Base-by-base conservation (phyloP, 2,329 filamentous ascomycete species). In the Aspergillus pseudonomiae region DNA sequence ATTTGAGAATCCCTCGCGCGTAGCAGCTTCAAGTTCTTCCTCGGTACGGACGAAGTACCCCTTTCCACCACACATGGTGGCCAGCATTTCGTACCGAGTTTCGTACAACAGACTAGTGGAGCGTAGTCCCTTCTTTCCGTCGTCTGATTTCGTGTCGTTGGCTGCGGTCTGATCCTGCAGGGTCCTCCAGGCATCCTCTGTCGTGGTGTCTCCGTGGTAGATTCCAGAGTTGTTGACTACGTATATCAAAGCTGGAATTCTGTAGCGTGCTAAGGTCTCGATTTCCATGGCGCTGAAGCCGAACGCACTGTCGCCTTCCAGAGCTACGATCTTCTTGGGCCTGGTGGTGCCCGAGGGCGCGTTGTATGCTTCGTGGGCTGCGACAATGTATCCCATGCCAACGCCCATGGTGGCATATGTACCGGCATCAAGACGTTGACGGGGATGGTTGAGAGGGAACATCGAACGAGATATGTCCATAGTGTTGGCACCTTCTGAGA, bases 401-500 rank as follows among this genome's bases (percentile, higher is more conserved):
- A 87, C 82, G 1, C 85, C 86, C 86, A 88, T 87, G 1, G 85
- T 87, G 4, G 84, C 85, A 64, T 86, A 83, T 0, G 85, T 87
- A 1, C 85, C 85, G 3, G 85, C 85, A 71, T 88, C 85, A 26
- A 88, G 80, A 26, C 83, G 81, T 19, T 85, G 79, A 21, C 85
- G 81, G 3, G 85, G 85, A 66, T 85, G 79, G 34, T 84, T 77
- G 21, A 87, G 77, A 0, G 82, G 79, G 69, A 88, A 87, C 50
- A 82, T 78, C 14, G 82, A 83, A 24, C 85, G 82, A 2, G 83
- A 85, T 59, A 87, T 86, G 67, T 88, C 86, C 86, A 87, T 88
- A 7, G 85, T 86, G 68, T 87, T 87, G 10, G 85, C 84, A 7
- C 85, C 85, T 74, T 88, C 85, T 1, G 84, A 85, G 41, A 87